Evolutionary conservation across 1,284 basidiomycete genomes (phyloP), one percentile per base, ranked within the genome.

Genomic region (Tilletia caries): DNA sequence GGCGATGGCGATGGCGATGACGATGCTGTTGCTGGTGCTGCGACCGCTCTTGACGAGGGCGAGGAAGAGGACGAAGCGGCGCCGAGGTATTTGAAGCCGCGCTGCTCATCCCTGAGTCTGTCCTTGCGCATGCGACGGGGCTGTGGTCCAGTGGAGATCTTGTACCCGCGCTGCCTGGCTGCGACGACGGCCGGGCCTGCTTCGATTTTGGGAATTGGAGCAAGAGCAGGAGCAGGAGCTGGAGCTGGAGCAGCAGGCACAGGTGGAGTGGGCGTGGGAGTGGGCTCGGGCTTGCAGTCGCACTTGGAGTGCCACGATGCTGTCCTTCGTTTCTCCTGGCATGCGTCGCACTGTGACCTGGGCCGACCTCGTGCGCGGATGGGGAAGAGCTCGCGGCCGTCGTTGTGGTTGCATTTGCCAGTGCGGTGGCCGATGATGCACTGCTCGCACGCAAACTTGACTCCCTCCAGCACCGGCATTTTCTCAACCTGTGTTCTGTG

Each of bases 401-500:
- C 78, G 68, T 75, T 76, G 71, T 81, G 79, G 0, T 74, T 76
- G 65, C 79, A 81, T 0, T 71, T 72, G 0, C 78, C 79, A 1
- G 79, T 76, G 20, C 79, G 73, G 65, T 81, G 79, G 12, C 79
- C 79, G 12, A 76, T 73, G 50, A 81, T 81, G 70, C 79, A 81
- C 15, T 76, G 71, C 12, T 73, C 76, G 50, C 79, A 81, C 0
- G 79, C 79, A 23, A 77, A 79, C 72, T 81, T 81, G 66, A 50
- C n/a, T 29, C 68, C 68, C 32, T 64, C 50, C 33, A 65, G 32
- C 29, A 62, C 32, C 32, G 58, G 58, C 58, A 62, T 62, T 3
- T 25, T 62, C 29, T 62, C n/a, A n/a, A n/a, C n/a, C n/a, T n/a
- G n/a, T 29, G 29, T 29, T 62, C 27, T 37, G 33, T 62, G 58